Percentiles rank a stretch among this genome's conserved stretches.
phyloP scores from a whole-genome alignment of 768 basidiomycete species.

The Lyophyllum atratum region DNA sequence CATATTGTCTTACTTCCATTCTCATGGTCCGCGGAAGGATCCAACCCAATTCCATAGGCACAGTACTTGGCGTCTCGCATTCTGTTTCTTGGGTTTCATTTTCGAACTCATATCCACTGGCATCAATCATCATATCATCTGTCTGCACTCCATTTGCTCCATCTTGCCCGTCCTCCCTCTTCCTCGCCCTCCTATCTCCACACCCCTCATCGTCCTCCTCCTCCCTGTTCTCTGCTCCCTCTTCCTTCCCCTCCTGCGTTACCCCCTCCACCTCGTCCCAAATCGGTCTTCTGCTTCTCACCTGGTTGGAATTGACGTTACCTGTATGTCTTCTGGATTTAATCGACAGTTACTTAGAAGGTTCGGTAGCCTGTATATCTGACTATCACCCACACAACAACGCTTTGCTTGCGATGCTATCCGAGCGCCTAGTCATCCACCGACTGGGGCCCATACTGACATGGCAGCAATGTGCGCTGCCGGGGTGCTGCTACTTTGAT shows the following conservation, averaged over 20 bases:
- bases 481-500: no score
- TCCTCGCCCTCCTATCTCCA: neutral
- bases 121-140: neutral
- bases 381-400: neutral
- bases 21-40: neutral
- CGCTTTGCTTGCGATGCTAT: neutral
- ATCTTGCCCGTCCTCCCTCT: neutral
- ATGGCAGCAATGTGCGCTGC: no score
- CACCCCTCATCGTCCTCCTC: no score
- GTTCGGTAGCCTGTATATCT: neutral
- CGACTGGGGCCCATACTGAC: no score
- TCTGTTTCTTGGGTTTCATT: neutral
- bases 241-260: neutral
- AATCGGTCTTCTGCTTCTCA: neutral
- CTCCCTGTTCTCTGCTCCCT: neutral
- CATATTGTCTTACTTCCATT: neutral
- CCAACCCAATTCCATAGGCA: neutral
- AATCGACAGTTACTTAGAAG: neutral
- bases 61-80: neutral
- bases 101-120: neutral
- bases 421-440: no score
- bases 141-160: neutral
- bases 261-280: neutral
- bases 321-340: neutral
- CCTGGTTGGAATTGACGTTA: neutral